Conservation (phyloP, 768 basidiomycete species). For the Hygrophoropsis aurantiaca region DNA sequence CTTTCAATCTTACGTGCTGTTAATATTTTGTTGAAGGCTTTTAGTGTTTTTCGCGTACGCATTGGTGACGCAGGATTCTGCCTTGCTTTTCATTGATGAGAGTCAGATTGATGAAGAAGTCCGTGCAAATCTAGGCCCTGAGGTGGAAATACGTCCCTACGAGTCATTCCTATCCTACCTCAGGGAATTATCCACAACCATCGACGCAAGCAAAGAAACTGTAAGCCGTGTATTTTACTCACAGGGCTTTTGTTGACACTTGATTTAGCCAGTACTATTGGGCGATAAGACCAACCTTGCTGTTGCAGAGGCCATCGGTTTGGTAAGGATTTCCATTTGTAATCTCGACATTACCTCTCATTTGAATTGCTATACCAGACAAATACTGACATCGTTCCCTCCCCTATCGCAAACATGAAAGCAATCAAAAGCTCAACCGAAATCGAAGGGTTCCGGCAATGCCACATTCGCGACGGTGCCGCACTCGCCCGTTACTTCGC, state of each 20-base stretch:
- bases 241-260: neutral
- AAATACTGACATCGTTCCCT: slow-evolving; percentile 59
- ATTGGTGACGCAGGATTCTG: slow-evolving; percentile 58
- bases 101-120: slow-evolving; percentile 43
- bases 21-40: neutral
- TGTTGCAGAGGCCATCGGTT: slow-evolving; percentile 75
- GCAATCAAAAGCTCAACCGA: slow-evolving; percentile 80
- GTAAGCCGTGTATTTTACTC: slow-evolving; percentile 25
- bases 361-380: slow-evolving; percentile 39
- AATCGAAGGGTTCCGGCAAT: slow-evolving; percentile 84
- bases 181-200: slow-evolving; percentile 41
- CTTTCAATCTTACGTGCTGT: neutral
- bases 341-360: neutral
- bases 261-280: slow-evolving; percentile 66
- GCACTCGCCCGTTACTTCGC: slow-evolving; percentile 89
- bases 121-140: slow-evolving; percentile 47
- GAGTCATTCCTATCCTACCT: slow-evolving; percentile 65
- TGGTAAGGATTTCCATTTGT: slow-evolving; percentile 37
- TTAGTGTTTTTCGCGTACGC: slow-evolving; percentile 93
- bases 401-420: slow-evolving; percentile 79
- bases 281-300: slow-evolving; percentile 80
- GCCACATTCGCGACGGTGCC: slow-evolving; percentile 86
- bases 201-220: slow-evolving; percentile 33
- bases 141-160: slow-evolving; percentile 72
- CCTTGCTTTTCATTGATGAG: slow-evolving; percentile 68